Evolutionary conservation across 1,139 yeast genomes (phyloP), one percentile per base, ranked within the genome.

Genomic region (Lizanozyma gosingica): DNA sequence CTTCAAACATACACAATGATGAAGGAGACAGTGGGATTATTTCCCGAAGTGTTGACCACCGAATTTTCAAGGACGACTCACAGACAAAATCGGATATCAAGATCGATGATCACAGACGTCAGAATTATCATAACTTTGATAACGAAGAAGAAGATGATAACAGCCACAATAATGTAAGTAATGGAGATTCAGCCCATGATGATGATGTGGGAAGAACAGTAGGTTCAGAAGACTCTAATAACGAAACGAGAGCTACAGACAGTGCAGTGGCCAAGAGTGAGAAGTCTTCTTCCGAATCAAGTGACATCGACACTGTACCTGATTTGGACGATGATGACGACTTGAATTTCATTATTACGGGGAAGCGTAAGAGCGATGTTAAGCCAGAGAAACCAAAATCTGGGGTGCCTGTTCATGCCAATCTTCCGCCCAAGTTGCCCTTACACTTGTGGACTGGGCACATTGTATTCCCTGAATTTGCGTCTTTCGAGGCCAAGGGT

Each of bases 381-480:
- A 22, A 22, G 11, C 29, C 6, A 22, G 11, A 22, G 11, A 22
- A 22, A 11, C n/a, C n/a, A n/a, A n/a, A n/a, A n/a, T 43, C 45
- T 35, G 40, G 40, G 18, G 46, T 45, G 18, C 45, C 41, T n/a
- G 29, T 43, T 2, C 41, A 41, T 1, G 47, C 43, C 9, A n/a
- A n/a, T n/a, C n/a, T n/a, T n/a, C n/a, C n/a, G n/a, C 29, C 29
- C 29, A 22, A 22, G 6, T 11, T 22, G 9, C 29, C 29, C 29
- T 22, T 22, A 22, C 4, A 46, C 3, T 51, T 78, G 4, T 82
- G 87, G 88, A 46, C 60, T 2, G 88, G 88, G 1, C 62, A 59
- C 15, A 63, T 80, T 4, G 59, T 67, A 3, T 79, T 80, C 62
- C 75, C 80, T 2, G 77, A 76, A 17, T 67, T 77, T 43, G 72